These are phyloP conservation scores for Sophora flavescens DNA, from an alignment of 306 rosid genomes.

Conservation along the genomic window DNA sequence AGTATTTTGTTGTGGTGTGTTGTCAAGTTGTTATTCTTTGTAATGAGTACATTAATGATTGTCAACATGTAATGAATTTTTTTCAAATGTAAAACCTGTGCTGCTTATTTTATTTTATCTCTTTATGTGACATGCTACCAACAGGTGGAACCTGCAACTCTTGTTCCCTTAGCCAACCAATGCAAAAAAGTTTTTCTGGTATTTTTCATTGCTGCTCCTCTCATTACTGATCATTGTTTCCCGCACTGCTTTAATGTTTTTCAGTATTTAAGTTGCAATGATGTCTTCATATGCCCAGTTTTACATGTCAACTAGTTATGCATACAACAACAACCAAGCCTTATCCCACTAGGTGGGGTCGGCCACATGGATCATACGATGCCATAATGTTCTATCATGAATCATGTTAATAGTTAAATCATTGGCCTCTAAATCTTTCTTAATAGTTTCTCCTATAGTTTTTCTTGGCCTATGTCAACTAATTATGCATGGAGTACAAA, in stretches of 20 bases:
- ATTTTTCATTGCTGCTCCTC: constrained; percentile 42
- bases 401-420: no score
- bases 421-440: no score
- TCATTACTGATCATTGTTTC: constrained; percentile 20
- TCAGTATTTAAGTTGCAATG: constrained; percentile 32
- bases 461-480: no score
- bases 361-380: no score
- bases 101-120: constrained; percentile 34
- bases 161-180: constrained; percentile 89
- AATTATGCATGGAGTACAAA: constrained; percentile 19
- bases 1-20: constrained; percentile 16
- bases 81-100: neutral
- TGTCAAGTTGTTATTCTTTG: constrained; percentile 14
- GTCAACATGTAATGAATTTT: constrained; percentile 11
- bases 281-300: constrained; percentile 17
- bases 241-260: constrained; percentile 11
- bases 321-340: no score
- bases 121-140: constrained; percentile 41
- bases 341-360: no score
- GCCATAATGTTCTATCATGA: no score
- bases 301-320: constrained; percentile 22
- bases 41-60: constrained; percentile 8
- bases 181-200: constrained; percentile 98
- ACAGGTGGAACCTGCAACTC: constrained; percentile 95
- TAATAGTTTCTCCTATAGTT: no score